These are phyloP conservation scores for Hyparrhenia diplandra DNA, from an alignment of 176 grass and related monocot genomes.

Conservation along the genomic window DNA sequence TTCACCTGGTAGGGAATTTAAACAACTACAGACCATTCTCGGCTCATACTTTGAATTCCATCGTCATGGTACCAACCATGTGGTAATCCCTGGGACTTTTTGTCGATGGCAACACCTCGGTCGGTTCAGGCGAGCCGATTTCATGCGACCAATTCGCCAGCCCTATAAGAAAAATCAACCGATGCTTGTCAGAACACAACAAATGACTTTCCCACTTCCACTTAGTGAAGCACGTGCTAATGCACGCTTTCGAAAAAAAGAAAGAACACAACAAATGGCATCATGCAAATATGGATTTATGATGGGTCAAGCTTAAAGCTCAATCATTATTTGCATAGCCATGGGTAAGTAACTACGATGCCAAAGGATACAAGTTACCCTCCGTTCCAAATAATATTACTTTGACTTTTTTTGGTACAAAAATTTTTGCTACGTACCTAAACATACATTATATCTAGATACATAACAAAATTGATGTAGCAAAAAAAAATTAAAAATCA, in stretches of 20 bases:
- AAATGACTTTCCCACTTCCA: too few species aligned
- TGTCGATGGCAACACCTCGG: background rate
- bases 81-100: background rate
- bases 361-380: background rate
- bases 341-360: background rate
- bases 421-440: too few species aligned
- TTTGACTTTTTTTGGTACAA: too few species aligned
- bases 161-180: background rate
- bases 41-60: too few species aligned
- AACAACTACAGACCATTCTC: background rate
- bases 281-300: background rate
- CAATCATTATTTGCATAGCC: background rate
- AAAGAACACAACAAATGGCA: too few species aligned
- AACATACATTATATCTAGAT: too few species aligned
- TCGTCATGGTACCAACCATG: background rate
- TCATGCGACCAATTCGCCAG: background rate
- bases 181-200: background rate
- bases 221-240: too few species aligned
- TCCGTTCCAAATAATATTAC: too few species aligned
- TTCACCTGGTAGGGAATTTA: background rate
- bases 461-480: too few species aligned
- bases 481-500: too few species aligned
- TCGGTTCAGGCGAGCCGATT: background rate
- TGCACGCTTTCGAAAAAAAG: too few species aligned
- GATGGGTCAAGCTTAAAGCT: background rate